Evolutionary conservation across 1,284 basidiomycete species (phyloP), one percentile per base, ranked within the genome.

Genomic region (Ceratobasidium sp.): DNA sequence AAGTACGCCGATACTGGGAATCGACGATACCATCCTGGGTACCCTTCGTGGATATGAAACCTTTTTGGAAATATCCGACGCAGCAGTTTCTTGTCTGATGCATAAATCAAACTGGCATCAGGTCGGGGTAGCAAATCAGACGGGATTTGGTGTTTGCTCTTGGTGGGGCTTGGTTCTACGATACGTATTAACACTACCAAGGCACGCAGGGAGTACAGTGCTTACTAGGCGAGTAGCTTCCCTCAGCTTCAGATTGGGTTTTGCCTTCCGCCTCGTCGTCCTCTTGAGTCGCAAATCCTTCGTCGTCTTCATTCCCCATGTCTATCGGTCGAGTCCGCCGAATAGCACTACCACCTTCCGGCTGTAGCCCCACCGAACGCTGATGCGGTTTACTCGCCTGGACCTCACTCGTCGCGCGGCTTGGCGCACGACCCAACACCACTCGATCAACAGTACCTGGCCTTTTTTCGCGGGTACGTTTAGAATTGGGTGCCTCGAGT

Each of bases 1-100:
- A 74, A 72, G 43, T 72, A 74, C 18, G 73, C 43, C 13, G 73
- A 72, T 16, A 74, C 63, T 1, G 66, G 67, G 41, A 74, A 74
- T 18, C 55, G 67, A 43, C 67, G 54, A 57, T 74, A 74, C 47
- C 57, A 63, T 30, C 35, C 49, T 21, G 30, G 9, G 38, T 62
- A 74, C n/a, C 23, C 18, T 28, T 16, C 16, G 46, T 72, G 21
- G 43, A 74, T 72, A 5, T 54, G 67, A 16, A 74, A 35, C 8
- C 26, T 4, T 21, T 30, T 26, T 1, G 67, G 73, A 28, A 74
- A 71, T 16, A 28, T 72, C 2, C 67, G 69, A 21, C 38, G 52
- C 5, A 47, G 5, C 16, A 69, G 43, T 7, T 58, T 41, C 18
- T 26, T 41, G 54, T 69, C 66, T 41, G 54, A 14, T 9, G 4